Conservation (phyloP, 208 protist genomes). For the Leishmania lainsoni region DNA sequence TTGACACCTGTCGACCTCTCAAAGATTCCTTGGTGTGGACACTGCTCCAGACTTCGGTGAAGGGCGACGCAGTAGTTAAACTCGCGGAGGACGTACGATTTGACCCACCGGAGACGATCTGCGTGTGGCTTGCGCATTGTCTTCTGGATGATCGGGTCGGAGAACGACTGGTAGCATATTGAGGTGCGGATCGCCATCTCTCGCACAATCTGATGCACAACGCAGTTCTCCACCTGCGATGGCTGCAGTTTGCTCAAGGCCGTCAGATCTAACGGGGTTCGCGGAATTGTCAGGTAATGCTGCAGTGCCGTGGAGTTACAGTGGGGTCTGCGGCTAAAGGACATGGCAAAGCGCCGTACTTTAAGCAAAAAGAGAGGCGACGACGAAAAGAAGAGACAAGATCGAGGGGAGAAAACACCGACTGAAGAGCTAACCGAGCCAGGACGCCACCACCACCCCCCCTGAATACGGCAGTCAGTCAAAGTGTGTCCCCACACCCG, state of each 20-base stretch:
- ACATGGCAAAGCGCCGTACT: neutral
- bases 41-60: constrained; percentile 37
- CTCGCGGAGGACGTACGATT: constrained; percentile 63
- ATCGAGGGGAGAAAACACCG: too few relatives aligned
- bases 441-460: neutral
- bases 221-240: constrained; percentile 18
- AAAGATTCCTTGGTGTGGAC: constrained; percentile 21
- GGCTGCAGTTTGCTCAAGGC: constrained; percentile 34
- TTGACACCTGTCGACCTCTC: constrained; percentile 21
- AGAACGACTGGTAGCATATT: constrained; percentile 63
- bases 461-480: neutral
- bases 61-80: constrained; percentile 76
- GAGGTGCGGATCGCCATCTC: constrained; percentile 80
- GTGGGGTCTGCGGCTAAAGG: neutral
- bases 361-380: neutral
- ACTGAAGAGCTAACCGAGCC: neutral
- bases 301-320: constrained; percentile 21
- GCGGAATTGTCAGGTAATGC: constrained; percentile 51
- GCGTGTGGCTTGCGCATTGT: constrained; percentile 44
- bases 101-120: constrained; percentile 53
- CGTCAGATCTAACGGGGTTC: constrained; percentile 52
- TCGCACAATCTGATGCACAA: constrained; percentile 36
- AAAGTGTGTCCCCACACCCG: neutral
- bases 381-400: neutral
- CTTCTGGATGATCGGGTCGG: constrained; percentile 42